Evolutionary conservation across 345 rosid genomes (phyloP).

Genomic region (Salix viminalis): DNA sequence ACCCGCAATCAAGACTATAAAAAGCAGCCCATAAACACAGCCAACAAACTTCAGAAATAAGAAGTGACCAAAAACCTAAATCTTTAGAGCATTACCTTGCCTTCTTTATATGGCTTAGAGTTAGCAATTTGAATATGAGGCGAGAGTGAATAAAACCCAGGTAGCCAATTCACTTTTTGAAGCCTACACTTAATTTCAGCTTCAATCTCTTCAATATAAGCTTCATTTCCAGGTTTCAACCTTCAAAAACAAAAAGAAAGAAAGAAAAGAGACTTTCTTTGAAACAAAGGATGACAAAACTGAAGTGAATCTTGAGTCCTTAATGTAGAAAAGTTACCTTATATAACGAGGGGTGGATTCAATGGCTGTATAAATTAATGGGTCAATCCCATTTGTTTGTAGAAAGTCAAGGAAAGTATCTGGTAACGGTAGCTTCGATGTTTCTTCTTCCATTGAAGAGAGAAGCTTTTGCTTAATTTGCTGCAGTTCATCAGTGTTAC

Average conservation of each 20-base stretch:
- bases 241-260: slow-evolving; percentile 27
- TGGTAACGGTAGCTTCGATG: slow-evolving; percentile 49
- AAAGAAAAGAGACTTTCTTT: background rate
- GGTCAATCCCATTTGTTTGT: slow-evolving; percentile 57
- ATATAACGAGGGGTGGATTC: slow-evolving; percentile 75
- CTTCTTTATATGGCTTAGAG: slow-evolving; percentile 64
- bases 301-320: too few species aligned
- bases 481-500: too few species aligned
- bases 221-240: slow-evolving; percentile 72
- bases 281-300: background rate
- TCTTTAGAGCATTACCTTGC: slow-evolving; percentile 43
- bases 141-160: slow-evolving; percentile 72
- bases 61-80: background rate
- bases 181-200: slow-evolving; percentile 63
- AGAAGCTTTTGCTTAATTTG: background rate
- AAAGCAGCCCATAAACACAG: too few species aligned
- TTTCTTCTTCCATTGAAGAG: slow-evolving; percentile 26
- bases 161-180: slow-evolving; percentile 60
- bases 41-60: too few species aligned
- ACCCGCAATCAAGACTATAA: background rate
- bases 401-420: slow-evolving; percentile 61
- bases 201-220: slow-evolving; percentile 47
- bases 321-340: slow-evolving; percentile 35
- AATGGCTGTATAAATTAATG: slow-evolving; percentile 51
- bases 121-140: slow-evolving; percentile 67